Percentiles rank a stretch among this genome's conserved stretches.
These are phyloP conservation scores for Fennellomyces sp. DNA, from an alignment of 371 early-diverging fungal genomes.

Conservation along the genomic window DNA sequence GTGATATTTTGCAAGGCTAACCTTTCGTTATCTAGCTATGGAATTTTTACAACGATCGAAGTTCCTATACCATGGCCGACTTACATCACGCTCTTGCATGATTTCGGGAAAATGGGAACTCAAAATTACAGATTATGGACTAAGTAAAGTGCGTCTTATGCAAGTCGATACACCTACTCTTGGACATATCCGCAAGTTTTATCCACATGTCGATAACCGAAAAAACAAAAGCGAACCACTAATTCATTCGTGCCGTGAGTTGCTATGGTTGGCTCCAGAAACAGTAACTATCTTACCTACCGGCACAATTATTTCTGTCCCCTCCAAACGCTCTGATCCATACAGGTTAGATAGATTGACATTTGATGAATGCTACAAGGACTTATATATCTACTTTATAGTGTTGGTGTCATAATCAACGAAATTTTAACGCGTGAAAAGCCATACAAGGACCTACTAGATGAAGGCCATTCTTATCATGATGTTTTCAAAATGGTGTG, in stretches of 20 bases:
- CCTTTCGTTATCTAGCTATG: slow-evolving; percentile 29
- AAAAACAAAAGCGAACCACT: neutral
- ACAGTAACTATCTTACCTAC: slow-evolving; percentile 25
- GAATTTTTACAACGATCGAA: slow-evolving; percentile 55
- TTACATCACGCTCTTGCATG: slow-evolving; percentile 49
- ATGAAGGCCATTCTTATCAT: slow-evolving; percentile 12
- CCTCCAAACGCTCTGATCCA: slow-evolving; percentile 41
- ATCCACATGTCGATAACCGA: neutral
- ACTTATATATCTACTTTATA: slow-evolving; percentile 1
- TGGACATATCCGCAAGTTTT: slow-evolving; percentile 11
- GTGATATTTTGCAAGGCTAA: no score
- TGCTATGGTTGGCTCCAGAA: slow-evolving; percentile 54
- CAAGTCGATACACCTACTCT: slow-evolving; percentile 23
- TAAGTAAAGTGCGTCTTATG: slow-evolving; percentile 27
- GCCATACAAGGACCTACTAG: slow-evolving; percentile 32
- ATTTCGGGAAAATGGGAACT: slow-evolving; percentile 56
- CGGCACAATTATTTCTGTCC: slow-evolving; percentile 30
- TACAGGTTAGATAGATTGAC: slow-evolving; percentile 29
- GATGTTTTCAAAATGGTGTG: slow-evolving; percentile 28
- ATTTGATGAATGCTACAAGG: neutral
- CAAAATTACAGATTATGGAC: slow-evolving; percentile 54
- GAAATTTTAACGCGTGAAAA: slow-evolving; percentile 48
- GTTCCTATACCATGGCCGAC: slow-evolving; percentile 43
- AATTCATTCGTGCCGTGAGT: slow-evolving; percentile 6
- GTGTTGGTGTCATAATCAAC: slow-evolving; percentile 53